Evolutionary conservation across 768 basidiomycete genomes (phyloP), one percentile per base, ranked within the genome.

Genomic region (Hygrophorus russula): DNA sequence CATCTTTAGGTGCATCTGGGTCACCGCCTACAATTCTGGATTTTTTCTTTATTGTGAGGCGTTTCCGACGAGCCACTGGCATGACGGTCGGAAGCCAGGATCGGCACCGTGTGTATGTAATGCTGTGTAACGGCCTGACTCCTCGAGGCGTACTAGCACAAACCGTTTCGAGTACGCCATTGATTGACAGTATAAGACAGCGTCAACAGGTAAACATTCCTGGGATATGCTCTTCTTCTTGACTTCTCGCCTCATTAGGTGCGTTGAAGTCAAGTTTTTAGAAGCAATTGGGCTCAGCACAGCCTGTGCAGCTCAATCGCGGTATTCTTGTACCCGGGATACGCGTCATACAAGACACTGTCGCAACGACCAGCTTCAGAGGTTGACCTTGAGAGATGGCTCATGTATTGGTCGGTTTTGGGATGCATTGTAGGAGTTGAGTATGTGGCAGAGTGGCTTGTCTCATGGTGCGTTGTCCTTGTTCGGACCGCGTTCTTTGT

Each of bases 321-420:
- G 4, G 87, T 82, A 14, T 93, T 90, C 62, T 73, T 93, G 32
- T 94, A 97, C 59, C 92, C 92, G 0, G 86, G 84, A 17, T 97
- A 97, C 64, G 87, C 90, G 24, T 92, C 89, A n/a, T 97, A 93
- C 69, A 97, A 97, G 68, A 80, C 87, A 0, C 74, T 97, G 27
- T 83, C 84, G 30, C 79, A 84, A 52, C 72, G 88, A n/a, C 87
- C 87, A 14, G 85, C 86, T 1, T 82, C 81, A 0, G 86, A 89
- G 53, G 74, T 71, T 40, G 88, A 90, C 36, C 69, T 93, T 7
- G 93, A 96, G 58, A 70, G 90, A 62, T 96, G 93, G 91, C 71
- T 97, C 42, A 93, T 91, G 87, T 97, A 96, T 54, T 97, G 93
- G 92, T 80, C 80, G n/a, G 84, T 87, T 0, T 71, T 88, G 2